phyloP scores from a whole-genome alignment of 495 filamentous ascomycete species.

The Glonium stellatum region DNA sequence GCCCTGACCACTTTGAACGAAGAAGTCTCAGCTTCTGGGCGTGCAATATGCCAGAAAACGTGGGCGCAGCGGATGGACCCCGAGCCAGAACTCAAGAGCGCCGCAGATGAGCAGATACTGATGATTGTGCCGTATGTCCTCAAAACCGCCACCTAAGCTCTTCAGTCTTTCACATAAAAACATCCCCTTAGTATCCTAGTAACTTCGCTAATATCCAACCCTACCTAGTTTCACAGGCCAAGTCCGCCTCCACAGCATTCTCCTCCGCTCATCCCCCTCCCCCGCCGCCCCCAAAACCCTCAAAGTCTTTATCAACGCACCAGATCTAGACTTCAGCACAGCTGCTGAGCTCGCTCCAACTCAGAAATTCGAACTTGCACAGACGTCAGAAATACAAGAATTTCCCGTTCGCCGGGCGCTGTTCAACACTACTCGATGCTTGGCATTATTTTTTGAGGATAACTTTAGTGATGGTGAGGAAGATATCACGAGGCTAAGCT shows the following conservation, averaged over 20 bases:
- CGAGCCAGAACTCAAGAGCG: slow-evolving; percentile 70
- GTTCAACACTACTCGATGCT: slow-evolving; percentile 71
- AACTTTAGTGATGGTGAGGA: slow-evolving; percentile 57
- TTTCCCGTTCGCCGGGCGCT: slow-evolving; percentile 73
- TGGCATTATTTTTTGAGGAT: slow-evolving; percentile 79
- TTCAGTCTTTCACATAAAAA: background rate
- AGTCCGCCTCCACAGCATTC: slow-evolving; percentile 81
- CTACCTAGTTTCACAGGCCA: slow-evolving; percentile 83
- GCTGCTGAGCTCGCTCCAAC: slow-evolving; percentile 63
- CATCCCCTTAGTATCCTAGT: background rate
- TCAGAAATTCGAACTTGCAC: slow-evolving; percentile 71
- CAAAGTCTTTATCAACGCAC: slow-evolving; percentile 76
- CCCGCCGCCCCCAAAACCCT: slow-evolving; percentile 70
- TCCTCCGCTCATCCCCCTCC: slow-evolving; percentile 68
- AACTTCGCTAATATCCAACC: slow-evolving; percentile 6
- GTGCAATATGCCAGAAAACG: slow-evolving; percentile 75
- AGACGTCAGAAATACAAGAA: slow-evolving; percentile 76
- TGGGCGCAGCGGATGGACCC: slow-evolving; percentile 71
- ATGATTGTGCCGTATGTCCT: slow-evolving; percentile 72
- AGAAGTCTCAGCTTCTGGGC: slow-evolving; percentile 56
- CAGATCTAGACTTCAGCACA: slow-evolving; percentile 74
- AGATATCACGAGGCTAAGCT: slow-evolving; percentile 70
- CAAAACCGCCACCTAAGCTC: background rate
- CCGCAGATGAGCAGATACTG: slow-evolving; percentile 87
- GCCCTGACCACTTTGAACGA: slow-evolving; percentile 83